Base-by-base conservation (phyloP, 2,329 filamentous ascomycete species). In the Cordyceps militaris region DNA sequence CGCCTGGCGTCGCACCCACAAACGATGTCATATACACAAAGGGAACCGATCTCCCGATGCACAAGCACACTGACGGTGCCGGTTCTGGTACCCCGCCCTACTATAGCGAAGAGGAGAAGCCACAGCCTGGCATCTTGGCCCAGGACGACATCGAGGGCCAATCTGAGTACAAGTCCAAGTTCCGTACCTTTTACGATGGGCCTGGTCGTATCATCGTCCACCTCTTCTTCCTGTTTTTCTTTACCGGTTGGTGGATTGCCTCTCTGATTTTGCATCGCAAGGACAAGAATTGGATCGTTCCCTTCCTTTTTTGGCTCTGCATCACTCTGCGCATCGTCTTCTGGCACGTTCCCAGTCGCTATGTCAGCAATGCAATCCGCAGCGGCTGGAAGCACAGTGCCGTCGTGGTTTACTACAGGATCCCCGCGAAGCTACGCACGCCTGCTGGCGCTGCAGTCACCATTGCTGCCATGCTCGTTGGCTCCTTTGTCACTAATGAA, bases 231-330 rank as follows among this genome's bases (percentile, higher is more conserved):
- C 74, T 74, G 54, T 63, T 65, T 51, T 63, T 78, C 57, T 75
- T 76, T 61, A 78, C 76, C 3, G 78, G 76, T 66, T 91, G 88
- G 88, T 92, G 87, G 87, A 86, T 92, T 62, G 85, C 87, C 7
- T 83, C 85, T 56, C 74, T 93, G 49, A 77, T 91, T 59, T 76
- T 90, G 55, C 89, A 93, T 69, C 83, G 83, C 59, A 64, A 86
- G 59, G 84, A 91, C 66, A 79, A 78, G 72, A 90, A 89, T 66
- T 96, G 91, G 91, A 73, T 95, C 58, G 82, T 92, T 51, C 91
- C 91, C 0, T 94, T 95, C 73, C 78, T 96, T 52, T 69, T 96
- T 48, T 96, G 87, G 78, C 81, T 96, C 47, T 79, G 77, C 63
- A 85, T 95, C 64, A 83, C 82, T 11, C 75, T 94, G 52, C 87